Percentiles rank a stretch among this genome's conserved stretches.
Conservation (phyloP, 306 rosid genomes). For the Trichosanthes truncata region DNA sequence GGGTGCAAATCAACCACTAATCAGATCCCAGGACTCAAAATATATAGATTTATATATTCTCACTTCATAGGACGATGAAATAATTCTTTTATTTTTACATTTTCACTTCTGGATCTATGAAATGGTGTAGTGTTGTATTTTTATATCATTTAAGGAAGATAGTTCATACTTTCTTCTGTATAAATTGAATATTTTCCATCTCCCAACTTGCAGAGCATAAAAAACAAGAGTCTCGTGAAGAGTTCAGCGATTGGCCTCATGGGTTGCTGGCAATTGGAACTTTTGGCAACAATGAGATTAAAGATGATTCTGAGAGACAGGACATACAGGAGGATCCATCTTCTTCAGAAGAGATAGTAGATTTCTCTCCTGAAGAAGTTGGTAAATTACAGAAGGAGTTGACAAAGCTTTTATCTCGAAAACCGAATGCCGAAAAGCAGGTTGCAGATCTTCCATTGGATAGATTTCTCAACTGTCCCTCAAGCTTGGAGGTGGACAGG, state of each 20-base stretch:
- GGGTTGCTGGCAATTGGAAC: conserved; percentile 86
- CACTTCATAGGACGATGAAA: neutral
- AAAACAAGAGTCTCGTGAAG: conserved; percentile 80
- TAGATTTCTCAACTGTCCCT: conserved; percentile 92
- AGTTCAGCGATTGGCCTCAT: conserved; percentile 91
- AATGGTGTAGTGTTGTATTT: neutral
- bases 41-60: neutral
- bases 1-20: neutral
- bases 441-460: conserved; percentile 83
- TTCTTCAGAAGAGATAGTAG: conserved; percentile 52
- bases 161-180: neutral
- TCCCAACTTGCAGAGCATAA: conserved; percentile 32
- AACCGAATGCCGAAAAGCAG: conserved; percentile 59
- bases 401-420: conserved; percentile 58
- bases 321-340: conserved; percentile 41
- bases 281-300: conserved; percentile 62
- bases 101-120: neutral
- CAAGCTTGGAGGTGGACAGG: conserved; percentile 90
- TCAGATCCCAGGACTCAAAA: neutral
- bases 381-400: conserved; percentile 77
- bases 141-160: too few species aligned
- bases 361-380: conserved; percentile 85
- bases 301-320: conserved; percentile 31
- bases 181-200: neutral
- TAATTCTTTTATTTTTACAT: neutral